A percentile compares a stretch with the other conserved stretches of the same genome.
phyloP scores from a whole-genome alignment of 1,284 basidiomycete species.

The Sporisorium reilianum region DNA sequence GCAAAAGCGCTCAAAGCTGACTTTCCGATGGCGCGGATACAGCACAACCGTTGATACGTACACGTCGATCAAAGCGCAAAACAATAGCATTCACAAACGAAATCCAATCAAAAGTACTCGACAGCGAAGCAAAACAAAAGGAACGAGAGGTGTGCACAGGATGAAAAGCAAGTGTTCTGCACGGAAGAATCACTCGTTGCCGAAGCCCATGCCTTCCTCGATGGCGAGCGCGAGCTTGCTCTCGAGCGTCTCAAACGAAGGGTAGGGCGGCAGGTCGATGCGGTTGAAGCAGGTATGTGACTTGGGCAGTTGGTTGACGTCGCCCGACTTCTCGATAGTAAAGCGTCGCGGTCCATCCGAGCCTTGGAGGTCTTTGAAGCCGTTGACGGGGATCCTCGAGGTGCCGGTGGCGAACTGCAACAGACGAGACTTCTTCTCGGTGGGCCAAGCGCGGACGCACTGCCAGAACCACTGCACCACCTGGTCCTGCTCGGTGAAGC shows the following conservation, averaged over 20 bases:
- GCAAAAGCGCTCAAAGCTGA: too few species aligned
- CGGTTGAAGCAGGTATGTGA: constrained; percentile 69
- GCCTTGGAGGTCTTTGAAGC: constrained; percentile 98
- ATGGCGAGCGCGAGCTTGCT: constrained; percentile 67
- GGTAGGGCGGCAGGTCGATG: constrained; percentile 68
- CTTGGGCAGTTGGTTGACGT: constrained; percentile 67
- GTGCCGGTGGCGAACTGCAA: constrained; percentile 96
- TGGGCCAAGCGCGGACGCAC: constrained; percentile 93
- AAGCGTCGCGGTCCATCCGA: constrained; percentile 83
- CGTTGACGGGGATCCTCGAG: constrained; percentile 95
- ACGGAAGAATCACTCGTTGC: constrained; percentile 56
- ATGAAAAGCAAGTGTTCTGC: not conserved
- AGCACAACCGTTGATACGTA: not conserved
- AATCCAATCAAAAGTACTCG: constrained; percentile 1
- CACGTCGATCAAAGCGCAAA: not conserved
- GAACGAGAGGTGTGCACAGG: constrained; percentile 1
- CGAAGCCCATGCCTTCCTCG: constrained; percentile 67
- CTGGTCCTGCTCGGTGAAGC: constrained; percentile 71
- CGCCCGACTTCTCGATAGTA: constrained; percentile 69
- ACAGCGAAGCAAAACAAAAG: not conserved
- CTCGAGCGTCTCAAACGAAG: constrained; percentile 63
- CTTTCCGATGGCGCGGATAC: not conserved
- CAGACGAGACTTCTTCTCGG: constrained; percentile 92
- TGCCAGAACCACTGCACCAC: constrained; percentile 99
- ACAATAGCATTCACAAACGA: constrained; percentile 8